Evolutionary conservation across 495 filamentous ascomycete genomes (phyloP), one percentile per base, ranked within the genome.

Genomic region (Penicillium pancosmium): DNA sequence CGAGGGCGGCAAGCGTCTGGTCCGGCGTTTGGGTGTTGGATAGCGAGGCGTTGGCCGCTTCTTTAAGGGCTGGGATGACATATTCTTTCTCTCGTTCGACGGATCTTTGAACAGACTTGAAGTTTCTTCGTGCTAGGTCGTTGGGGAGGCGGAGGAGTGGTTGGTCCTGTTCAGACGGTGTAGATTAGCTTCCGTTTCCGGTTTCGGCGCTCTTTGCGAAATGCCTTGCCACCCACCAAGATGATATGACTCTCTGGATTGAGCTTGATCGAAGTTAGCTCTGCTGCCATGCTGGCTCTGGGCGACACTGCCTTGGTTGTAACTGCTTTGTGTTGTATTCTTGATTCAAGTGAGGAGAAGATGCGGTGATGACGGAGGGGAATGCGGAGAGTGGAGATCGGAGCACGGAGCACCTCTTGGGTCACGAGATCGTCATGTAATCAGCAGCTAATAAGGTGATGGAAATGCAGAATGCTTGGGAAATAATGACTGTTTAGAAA

Each of bases 101-200:
- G 55, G 84, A 76, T 60, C 88, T 84, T 68, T 96, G 94, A 18
- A 91, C 88, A 0, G 86, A 83, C 67, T 97, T 96, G 77, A 97
- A 93, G 70, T 96, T 98, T 68, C 91, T 89, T 54, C 94, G 89
- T 43, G 91, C 85, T 54, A 98, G 86, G 72, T 97, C 93, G 71
- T 91, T 85, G 19, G 94, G 94, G 4, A 97, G 81, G 19, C 92
- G 89, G 64, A 98, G 88, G 60, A 97, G 91, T 23, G 94, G 89
- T 85, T 98, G 93, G 72, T 98, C 94, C 93, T 96, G 52, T 27
- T 19, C 6, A 53, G 50, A n/a, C 11, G 3, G 46, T 23, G n/a
- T 10, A 23, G 27, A n/a, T 72, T 44, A 70, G 61, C 52, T 61
- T 54, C 18, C 55, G 34, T 50, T 56, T 41, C 33, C 53, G 35